These are phyloP conservation scores for Scutellaria galericulata DNA, from an alignment of 257 asterid species.

Conservation along the genomic window DNA sequence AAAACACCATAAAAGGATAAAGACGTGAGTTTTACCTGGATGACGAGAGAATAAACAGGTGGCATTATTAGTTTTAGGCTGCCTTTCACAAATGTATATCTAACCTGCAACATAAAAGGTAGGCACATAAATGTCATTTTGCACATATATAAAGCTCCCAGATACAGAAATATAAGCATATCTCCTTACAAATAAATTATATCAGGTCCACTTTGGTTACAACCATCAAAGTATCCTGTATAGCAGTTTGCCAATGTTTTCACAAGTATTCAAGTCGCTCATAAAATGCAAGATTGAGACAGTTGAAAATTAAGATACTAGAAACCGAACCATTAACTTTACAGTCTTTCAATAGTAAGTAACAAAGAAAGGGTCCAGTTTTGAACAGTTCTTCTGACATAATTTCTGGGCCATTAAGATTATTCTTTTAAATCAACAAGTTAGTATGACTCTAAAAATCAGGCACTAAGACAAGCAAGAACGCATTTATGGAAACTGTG, in stretches of 20 bases:
- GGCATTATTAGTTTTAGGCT: slow-evolving; percentile 70
- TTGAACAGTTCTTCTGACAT: background rate
- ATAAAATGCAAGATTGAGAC: background rate
- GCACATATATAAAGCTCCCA: background rate
- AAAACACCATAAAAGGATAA: background rate
- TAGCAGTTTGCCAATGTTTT: background rate
- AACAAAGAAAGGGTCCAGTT: slow-evolving; percentile 2
- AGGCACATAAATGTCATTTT: background rate
- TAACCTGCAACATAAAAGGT: slow-evolving; percentile 53
- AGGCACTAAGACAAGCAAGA: background rate
- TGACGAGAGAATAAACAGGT: slow-evolving; percentile 71
- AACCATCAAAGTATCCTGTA: background rate
- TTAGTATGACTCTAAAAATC: background rate
- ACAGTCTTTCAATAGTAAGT: background rate
- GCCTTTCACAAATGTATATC: slow-evolving; percentile 67
- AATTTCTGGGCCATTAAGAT: background rate
- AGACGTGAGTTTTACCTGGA: slow-evolving; percentile 63
- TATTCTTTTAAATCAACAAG: background rate
- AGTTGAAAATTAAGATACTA: background rate
- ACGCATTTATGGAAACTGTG: background rate
- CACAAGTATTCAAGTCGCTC: background rate
- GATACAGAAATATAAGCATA: background rate
- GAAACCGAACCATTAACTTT: no score
- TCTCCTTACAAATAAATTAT: background rate
- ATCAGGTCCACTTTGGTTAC: background rate